These are phyloP conservation scores for Ogataea siamensis DNA, from an alignment of 805 yeast species.

Conservation along the genomic window DNA sequence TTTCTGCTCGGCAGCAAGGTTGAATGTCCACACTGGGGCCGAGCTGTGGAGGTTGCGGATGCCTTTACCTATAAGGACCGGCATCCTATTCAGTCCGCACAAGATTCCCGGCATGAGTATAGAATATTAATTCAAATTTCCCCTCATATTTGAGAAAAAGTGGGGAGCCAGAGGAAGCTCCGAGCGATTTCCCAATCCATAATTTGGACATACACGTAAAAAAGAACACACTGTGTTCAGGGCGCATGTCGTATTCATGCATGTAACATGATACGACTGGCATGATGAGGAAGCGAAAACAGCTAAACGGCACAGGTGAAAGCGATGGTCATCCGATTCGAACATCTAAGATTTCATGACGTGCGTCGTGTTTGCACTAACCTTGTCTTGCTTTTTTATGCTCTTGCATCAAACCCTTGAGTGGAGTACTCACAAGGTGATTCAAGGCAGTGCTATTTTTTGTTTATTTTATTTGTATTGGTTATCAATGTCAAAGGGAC, in stretches of 20 bases:
- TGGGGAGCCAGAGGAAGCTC: too few species aligned
- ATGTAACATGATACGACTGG: background rate
- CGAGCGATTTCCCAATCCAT: too few species aligned
- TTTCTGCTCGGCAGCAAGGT: conserved; percentile 53
- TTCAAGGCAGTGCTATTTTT: background rate
- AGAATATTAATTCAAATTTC: too few species aligned
- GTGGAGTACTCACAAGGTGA: too few species aligned
- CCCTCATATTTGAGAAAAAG: background rate
- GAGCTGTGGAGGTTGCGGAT: conserved; percentile 12
- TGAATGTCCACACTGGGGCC: conserved; percentile 30
- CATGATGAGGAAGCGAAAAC: background rate
- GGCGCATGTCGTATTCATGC: background rate
- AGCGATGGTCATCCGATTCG: too few species aligned
- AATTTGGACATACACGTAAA: too few species aligned
- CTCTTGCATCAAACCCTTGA: too few species aligned
- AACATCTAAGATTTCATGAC: too few species aligned
- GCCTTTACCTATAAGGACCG: background rate
- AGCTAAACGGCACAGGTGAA: background rate
- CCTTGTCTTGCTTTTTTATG: too few species aligned
- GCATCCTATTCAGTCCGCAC: background rate
- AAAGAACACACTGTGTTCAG: too few species aligned
- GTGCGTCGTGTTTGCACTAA: too few species aligned
- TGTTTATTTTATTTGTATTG: background rate
- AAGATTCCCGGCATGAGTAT: too few species aligned
- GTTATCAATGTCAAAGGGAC: background rate